Evolutionary conservation across 2,329 filamentous ascomycete genomes (phyloP).

Genomic region (Arthroderma sp.): DNA sequence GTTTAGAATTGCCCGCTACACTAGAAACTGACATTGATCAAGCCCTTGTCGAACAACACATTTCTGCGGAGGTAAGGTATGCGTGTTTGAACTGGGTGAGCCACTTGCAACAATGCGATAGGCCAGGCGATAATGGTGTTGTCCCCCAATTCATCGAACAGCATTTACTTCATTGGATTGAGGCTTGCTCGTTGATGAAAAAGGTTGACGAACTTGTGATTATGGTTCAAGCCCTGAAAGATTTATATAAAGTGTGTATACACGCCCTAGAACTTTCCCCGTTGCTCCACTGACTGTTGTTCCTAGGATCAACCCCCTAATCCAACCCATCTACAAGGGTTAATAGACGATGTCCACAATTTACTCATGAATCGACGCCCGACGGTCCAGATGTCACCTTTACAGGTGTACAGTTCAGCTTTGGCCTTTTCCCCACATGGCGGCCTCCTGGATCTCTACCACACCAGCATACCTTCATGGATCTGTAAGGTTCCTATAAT

Average conservation of each 20-base stretch:
- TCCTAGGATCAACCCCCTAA: neutral
- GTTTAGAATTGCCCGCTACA: slow-evolving; percentile 7
- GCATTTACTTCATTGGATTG: slow-evolving; percentile 7
- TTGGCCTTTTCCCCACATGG: slow-evolving; percentile 19
- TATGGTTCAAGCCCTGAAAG: neutral
- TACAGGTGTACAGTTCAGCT: slow-evolving; percentile 24
- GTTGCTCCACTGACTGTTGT: too few relatives aligned
- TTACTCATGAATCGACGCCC: slow-evolving; percentile 19
- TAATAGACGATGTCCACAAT: slow-evolving; percentile 17
- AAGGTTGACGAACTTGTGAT: neutral
- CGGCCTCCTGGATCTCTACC: too few relatives aligned
- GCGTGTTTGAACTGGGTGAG: slow-evolving; percentile 1
- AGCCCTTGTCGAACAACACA: neutral
- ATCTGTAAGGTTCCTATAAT: too few relatives aligned
- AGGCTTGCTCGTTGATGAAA: neutral
- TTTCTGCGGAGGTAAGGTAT: neutral
- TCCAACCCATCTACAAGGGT: slow-evolving; percentile 17
- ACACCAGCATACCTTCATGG: too few relatives aligned
- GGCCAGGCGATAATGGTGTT: neutral
- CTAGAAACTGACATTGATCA: neutral
- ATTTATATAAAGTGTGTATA: neutral
- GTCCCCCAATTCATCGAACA: slow-evolving; percentile 2
- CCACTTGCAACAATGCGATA: neutral
- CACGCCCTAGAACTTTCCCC: too few relatives aligned
- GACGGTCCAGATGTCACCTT: slow-evolving; percentile 19